Conservation (phyloP, 768 basidiomycete species). For the Boletus rubescentipes region DNA sequence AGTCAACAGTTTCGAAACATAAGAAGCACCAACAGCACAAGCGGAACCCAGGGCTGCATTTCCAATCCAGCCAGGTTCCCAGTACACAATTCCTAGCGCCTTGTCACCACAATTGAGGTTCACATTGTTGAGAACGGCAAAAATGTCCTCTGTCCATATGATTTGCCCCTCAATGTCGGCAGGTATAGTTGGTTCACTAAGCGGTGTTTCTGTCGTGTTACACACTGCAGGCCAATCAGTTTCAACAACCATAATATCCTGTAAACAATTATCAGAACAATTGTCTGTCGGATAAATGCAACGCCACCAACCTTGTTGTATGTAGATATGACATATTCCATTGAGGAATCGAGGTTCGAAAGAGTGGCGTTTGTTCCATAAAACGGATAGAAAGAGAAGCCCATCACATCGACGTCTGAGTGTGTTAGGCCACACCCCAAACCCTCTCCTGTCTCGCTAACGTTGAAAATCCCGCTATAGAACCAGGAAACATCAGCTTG, state of each 20-base stretch:
- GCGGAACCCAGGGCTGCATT: constrained; percentile 6
- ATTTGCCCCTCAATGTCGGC: constrained; percentile 7
- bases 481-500: constrained; percentile 3
- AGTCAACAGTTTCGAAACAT: not conserved
- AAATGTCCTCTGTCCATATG: constrained; percentile 1
- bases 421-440: constrained; percentile 2
- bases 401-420: constrained; percentile 11
- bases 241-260: constrained; percentile 13
- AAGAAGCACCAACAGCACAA: constrained; percentile 8
- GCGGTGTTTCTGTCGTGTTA: not conserved
- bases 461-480: constrained; percentile 4
- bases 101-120: not conserved
- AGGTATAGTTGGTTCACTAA: constrained; percentile 11
- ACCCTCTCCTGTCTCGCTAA: not conserved
- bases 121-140: not conserved
- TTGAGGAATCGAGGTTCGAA: constrained; percentile 1
- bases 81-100: constrained; percentile 13
- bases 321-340: constrained; percentile 6
- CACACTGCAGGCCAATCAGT: constrained; percentile 12
- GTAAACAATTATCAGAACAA: constrained; percentile 1
- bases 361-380: constrained; percentile 8
- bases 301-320: constrained; percentile 7
- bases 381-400: constrained; percentile 10
- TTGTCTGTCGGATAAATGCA: too few relatives aligned
- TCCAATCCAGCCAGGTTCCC: constrained; percentile 8